Conservation (phyloP, 164 flowering plant species). For the Buxus sempervirens region DNA sequence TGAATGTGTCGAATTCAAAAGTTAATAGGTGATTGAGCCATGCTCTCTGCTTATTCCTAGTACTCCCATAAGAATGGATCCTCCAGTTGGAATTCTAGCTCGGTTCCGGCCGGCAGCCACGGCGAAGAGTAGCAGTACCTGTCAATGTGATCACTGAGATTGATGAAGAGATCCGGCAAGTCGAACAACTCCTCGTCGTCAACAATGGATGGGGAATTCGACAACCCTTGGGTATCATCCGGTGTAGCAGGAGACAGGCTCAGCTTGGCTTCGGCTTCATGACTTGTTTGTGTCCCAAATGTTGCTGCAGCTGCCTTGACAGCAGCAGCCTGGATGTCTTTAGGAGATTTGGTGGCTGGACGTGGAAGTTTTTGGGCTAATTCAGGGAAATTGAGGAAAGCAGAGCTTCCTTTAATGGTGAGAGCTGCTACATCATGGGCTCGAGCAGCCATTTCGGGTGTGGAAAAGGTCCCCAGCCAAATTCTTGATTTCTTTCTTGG, state of each 20-base stretch:
- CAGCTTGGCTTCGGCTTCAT: slow-evolving; percentile 5
- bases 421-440: slow-evolving; percentile 58
- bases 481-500: slow-evolving; percentile 53
- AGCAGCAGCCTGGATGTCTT: slow-evolving; percentile 39
- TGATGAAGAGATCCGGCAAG: slow-evolving; percentile 14
- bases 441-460: slow-evolving; percentile 58
- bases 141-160: background rate
- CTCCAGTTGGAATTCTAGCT: background rate
- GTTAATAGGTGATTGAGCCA: background rate
- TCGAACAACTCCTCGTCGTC: slow-evolving; percentile 14
- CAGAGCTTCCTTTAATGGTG: slow-evolving; percentile 38
- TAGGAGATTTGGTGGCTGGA: slow-evolving; percentile 32
- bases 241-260: background rate
- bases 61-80: slow-evolving; percentile 13
- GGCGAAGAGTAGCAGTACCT: background rate
- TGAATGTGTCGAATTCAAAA: background rate
- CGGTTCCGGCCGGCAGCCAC: background rate
- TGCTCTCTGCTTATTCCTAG: background rate
- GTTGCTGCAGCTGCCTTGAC: slow-evolving; percentile 22
- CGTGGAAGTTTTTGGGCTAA: slow-evolving; percentile 36
- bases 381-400: slow-evolving; percentile 49
- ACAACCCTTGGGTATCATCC: slow-evolving; percentile 9
- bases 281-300: background rate
- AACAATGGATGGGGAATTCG: background rate
- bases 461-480: slow-evolving; percentile 53